phyloP scores from a whole-genome alignment of 768 basidiomycete species.

The Hydnum rufescens region DNA sequence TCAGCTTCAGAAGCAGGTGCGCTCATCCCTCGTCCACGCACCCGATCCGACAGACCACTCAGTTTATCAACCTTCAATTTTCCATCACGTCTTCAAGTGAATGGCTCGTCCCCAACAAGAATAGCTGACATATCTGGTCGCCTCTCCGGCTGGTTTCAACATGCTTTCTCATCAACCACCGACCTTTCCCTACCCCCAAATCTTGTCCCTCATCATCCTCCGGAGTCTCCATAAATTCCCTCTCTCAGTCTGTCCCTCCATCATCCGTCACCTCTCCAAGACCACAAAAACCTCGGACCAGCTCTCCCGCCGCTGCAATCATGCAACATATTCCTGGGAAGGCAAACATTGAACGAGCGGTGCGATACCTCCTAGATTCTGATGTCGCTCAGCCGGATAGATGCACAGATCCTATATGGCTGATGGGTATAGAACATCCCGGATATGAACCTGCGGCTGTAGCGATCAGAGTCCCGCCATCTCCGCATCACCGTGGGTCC shows the following conservation, averaged over 20 bases:
- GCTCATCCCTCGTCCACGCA: not conserved
- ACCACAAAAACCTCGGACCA: slow-evolving; percentile 21
- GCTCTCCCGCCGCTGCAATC: slow-evolving; percentile 45
- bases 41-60: not conserved
- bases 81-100: not conserved
- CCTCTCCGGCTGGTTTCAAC: slow-evolving; percentile 63
- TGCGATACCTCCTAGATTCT: slow-evolving; percentile 78
- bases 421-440: slow-evolving; percentile 64
- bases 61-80: not conserved
- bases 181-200: slow-evolving; percentile 43
- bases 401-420: slow-evolving; percentile 70
- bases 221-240: slow-evolving; percentile 16
- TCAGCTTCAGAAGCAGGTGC: not conserved
- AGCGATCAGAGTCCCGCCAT: not conserved
- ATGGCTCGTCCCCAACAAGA: slow-evolving; percentile 1
- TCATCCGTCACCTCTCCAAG: slow-evolving; percentile 13
- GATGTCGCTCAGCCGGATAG: slow-evolving; percentile 64
- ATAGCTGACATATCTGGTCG: slow-evolving; percentile 43
- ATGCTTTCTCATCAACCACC: slow-evolving; percentile 50
- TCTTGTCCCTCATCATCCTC: not conserved
- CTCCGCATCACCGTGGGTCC: slow-evolving; percentile 18
- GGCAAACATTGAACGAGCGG: slow-evolving; percentile 60
- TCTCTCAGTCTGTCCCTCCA: slow-evolving; percentile 27
- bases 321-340: slow-evolving; percentile 25
- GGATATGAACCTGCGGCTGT: slow-evolving; percentile 35